Evolutionary conservation across 306 rosid species (phyloP).

Genomic region (Corylus avellana): DNA sequence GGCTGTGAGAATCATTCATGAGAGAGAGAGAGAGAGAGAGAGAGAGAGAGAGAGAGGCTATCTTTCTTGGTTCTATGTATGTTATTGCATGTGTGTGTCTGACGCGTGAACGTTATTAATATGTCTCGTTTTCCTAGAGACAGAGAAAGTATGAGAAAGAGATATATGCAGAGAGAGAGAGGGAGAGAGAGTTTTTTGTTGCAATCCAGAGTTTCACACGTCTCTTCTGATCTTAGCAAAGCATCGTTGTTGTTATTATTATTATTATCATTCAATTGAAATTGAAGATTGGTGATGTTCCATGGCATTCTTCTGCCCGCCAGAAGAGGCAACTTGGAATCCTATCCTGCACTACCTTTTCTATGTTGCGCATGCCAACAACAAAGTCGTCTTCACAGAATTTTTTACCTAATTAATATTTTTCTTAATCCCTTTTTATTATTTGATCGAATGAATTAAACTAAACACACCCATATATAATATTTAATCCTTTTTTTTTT

Average conservation of each 20-base stretch:
- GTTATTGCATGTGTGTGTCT: slow-evolving; percentile 44
- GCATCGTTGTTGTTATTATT: neutral
- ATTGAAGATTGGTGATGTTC: slow-evolving; percentile 9
- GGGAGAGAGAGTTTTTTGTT: too few relatives aligned
- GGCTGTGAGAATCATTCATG: slow-evolving; percentile 45
- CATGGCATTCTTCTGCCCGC: slow-evolving; percentile 14
- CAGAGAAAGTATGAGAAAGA: slow-evolving; percentile 13
- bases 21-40: slow-evolving; percentile 31
- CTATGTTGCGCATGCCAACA: neutral
- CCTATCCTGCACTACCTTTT: neutral
- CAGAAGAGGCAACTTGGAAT: slow-evolving; percentile 14
- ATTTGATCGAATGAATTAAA: neutral
- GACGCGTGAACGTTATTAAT: slow-evolving; percentile 58
- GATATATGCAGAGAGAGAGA: slow-evolving; percentile 4
- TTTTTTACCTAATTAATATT: neutral
- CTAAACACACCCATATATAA: too few relatives aligned
- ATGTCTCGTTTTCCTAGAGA: slow-evolving; percentile 39
- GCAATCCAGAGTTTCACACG: slow-evolving; percentile 14
- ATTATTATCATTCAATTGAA: neutral
- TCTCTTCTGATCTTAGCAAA: slow-evolving; percentile 21
- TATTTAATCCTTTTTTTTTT: too few relatives aligned
- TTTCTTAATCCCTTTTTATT: neutral
- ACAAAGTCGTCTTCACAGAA: neutral
- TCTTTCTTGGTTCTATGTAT: slow-evolving; percentile 28
- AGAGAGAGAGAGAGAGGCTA: slow-evolving; percentile 26